phyloP scores from a whole-genome alignment of 208 protist genomes.

The Trypanosoma congolense region DNA sequence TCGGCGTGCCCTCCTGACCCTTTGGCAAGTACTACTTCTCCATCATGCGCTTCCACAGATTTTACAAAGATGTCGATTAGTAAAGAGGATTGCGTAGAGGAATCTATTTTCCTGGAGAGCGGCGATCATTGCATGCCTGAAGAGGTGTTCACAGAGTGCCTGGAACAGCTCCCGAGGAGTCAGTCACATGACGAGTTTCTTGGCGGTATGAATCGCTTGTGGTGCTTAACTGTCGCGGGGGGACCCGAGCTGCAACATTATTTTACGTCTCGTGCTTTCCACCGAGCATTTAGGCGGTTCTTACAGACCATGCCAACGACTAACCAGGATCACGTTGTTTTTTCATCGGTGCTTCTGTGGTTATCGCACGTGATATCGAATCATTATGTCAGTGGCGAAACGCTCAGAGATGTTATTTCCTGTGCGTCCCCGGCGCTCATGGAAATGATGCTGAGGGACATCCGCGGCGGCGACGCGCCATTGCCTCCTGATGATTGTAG shows the following conservation, averaged over 20 bases:
- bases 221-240: conserved; percentile 63
- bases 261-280: conserved; percentile 29
- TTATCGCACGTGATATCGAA: conserved; percentile 45
- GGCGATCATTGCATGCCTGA: conserved; percentile 9
- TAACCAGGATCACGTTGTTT: conserved; percentile 62
- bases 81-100: background rate
- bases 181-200: conserved; percentile 67
- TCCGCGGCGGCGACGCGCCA: background rate
- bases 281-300: conserved; percentile 42
- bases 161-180: conserved; percentile 33
- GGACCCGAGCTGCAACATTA: conserved; percentile 23
- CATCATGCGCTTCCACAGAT: conserved; percentile 1
- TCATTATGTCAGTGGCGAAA: conserved; percentile 18
- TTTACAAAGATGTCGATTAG: conserved; percentile 12
- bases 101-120: background rate
- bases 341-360: conserved; percentile 64
- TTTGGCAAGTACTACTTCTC: too few relatives aligned
- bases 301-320: conserved; percentile 41
- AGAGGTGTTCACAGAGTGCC: conserved; percentile 15
- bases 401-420: conserved; percentile 26
- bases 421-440: conserved; percentile 34
- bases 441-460: conserved; percentile 31
- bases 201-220: conserved; percentile 49
- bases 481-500: background rate
- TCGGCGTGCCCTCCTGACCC: too few relatives aligned